Evolutionary conservation across 768 basidiomycete genomes (phyloP), one percentile per base, ranked within the genome.

Genomic region (Exidia glandulosa): DNA sequence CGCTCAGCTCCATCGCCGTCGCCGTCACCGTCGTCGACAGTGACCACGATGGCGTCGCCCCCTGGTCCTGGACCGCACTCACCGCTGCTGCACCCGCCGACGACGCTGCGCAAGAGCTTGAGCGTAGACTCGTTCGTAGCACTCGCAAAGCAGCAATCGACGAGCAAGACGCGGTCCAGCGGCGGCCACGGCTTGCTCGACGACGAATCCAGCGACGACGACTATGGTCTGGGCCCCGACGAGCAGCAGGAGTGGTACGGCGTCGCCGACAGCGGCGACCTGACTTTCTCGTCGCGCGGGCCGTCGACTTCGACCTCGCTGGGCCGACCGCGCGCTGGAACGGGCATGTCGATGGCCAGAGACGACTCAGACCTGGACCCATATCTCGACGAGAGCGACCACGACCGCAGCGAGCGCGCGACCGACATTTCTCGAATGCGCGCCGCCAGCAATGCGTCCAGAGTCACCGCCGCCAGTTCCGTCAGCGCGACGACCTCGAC

Each of bases 71-170:
- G n/a, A n/a, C n/a, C n/a, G n/a, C n/a, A n/a, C n/a, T n/a, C n/a
- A n/a, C n/a, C n/a, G n/a, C n/a, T 13, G 13, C 41, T 45, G 41
- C 41, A 45, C 16, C 41, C 41, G 41, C 41, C 41, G 41, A 19
- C 41, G 41, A 45, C 67, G 61, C 79, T 90, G 59, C 80, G 86
- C 66, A 89, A 89, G 74, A 86, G 87, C 31, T 72, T 86, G 61
- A 90, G 88, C 25, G 87, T 84, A 61, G 88, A 90, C 70, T 90
- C 88, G 10, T 85, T 90, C 69, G 78, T 81, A 56, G 41, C 41
- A 23, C 41, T 45, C 41, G 41, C 41, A 14, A 45, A 14, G 41
- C 41, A 6, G 41, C 10, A 6, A 23, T 14, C 41, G 12, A 6
- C 41, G 41, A 6, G 12, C 41, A 45, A 45, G 41, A 19, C 41